These are phyloP conservation scores for Moricandia arvensis DNA, from an alignment of 345 rosid genomes.

Conservation along the genomic window DNA sequence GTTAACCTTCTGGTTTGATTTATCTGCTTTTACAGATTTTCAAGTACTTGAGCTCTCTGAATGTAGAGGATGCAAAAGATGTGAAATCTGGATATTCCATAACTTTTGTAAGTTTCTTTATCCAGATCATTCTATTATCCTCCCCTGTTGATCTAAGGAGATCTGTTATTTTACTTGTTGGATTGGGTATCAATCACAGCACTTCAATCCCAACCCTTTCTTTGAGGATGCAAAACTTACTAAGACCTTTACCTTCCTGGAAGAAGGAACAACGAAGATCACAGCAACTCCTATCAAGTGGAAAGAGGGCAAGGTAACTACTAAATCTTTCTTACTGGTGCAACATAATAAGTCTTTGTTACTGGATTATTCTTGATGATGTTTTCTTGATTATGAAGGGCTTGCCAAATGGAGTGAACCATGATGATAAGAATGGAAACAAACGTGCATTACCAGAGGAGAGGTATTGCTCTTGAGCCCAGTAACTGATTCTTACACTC, in stretches of 20 bases:
- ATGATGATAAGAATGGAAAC: conserved; percentile 76
- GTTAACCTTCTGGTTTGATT: too few species aligned
- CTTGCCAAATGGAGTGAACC: conserved; percentile 75
- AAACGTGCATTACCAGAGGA: conserved; percentile 69
- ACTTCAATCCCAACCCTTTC: conserved; percentile 74
- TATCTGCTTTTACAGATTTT: conserved; percentile 55
- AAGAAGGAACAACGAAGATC: conserved; percentile 80
- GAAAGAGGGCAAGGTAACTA: conserved; percentile 83
- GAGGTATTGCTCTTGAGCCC: conserved; percentile 48
- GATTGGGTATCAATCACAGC: conserved; percentile 39
- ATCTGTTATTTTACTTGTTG: conserved; percentile 11
- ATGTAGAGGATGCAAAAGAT: conserved; percentile 88
- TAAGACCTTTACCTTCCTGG: conserved; percentile 70
- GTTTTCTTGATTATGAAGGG: conserved; percentile 49
- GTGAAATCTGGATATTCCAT: conserved; percentile 89
- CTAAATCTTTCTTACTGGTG: not conserved
- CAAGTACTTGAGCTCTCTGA: conserved; percentile 63
- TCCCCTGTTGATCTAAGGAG: not conserved
- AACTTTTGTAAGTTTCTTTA: conserved; percentile 63
- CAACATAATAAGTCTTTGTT: not conserved
- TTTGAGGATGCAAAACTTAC: conserved; percentile 74
- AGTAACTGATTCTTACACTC: not conserved
- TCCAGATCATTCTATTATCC: not conserved
- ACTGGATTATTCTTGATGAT: conserved; percentile 10
- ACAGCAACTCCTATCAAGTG: conserved; percentile 78